A percentile compares a stretch with the other conserved stretches of the same genome.
phyloP scores from a whole-genome alignment of 2,329 filamentous ascomycete genomes.

The Tolypocladium nubicola region DNA sequence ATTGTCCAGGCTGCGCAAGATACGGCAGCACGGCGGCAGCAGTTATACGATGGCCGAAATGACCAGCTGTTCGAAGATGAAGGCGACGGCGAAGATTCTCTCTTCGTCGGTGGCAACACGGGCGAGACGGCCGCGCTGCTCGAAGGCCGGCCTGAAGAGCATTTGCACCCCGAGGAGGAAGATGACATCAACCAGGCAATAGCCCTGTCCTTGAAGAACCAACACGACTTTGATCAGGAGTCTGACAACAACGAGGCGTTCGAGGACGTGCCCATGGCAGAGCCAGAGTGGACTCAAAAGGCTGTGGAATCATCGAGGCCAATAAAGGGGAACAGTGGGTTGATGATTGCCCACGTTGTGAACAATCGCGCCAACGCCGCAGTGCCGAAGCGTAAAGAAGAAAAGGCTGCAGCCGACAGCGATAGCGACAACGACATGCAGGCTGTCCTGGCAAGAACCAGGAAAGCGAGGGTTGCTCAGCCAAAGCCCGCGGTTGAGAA shows the following conservation, averaged over 20 bases:
- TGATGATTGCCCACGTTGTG: slow-evolving; percentile 61
- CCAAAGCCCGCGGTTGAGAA: slow-evolving; percentile 33
- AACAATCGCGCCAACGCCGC: slow-evolving; percentile 61
- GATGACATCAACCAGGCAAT: slow-evolving; percentile 72
- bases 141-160: slow-evolving; percentile 24
- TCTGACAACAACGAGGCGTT: slow-evolving; percentile 32
- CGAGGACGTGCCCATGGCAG: slow-evolving; percentile 35
- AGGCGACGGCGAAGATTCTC: slow-evolving; percentile 35
- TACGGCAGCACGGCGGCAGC: slow-evolving; percentile 14
- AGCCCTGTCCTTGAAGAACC: slow-evolving; percentile 68
- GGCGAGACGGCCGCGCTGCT: slow-evolving; percentile 10
- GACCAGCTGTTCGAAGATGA: slow-evolving; percentile 17
- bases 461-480: slow-evolving; percentile 41
- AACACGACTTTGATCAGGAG: slow-evolving; percentile 31
- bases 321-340: slow-evolving; percentile 38
- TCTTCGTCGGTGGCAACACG: slow-evolving; percentile 31
- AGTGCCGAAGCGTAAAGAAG: slow-evolving; percentile 30
- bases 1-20: slow-evolving; percentile 14
- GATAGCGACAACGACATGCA: slow-evolving; percentile 76
- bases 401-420: slow-evolving; percentile 31
- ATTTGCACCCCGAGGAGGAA: slow-evolving; percentile 26
- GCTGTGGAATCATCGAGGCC: slow-evolving; percentile 39
- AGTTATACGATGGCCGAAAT: slow-evolving; percentile 13
- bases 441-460: slow-evolving; percentile 62
- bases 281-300: slow-evolving; percentile 46